phyloP scores from a whole-genome alignment of 169 alveolate genomes.

The Plasmodium coatneyi region DNA sequence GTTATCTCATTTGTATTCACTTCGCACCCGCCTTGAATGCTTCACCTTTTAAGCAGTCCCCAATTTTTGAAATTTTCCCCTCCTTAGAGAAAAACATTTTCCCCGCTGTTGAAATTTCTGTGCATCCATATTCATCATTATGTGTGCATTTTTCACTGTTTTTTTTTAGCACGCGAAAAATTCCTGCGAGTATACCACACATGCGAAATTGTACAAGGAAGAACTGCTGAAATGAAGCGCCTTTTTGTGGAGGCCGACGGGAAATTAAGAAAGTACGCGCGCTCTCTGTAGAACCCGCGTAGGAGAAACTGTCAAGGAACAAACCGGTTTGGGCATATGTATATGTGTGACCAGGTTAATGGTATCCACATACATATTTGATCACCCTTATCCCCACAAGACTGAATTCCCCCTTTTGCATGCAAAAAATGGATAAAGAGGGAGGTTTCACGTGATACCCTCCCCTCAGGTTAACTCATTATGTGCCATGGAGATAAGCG shows the following conservation, averaged over 20 bases:
- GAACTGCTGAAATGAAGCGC: constrained; percentile 24
- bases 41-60: background rate
- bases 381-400: background rate
- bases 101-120: background rate
- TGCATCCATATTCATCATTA: background rate
- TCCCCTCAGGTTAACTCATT: background rate
- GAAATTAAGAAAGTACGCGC: too few species aligned
- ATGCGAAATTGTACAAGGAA: constrained; percentile 40
- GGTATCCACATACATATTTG: background rate
- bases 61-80: background rate
- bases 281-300: background rate
- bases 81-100: background rate
- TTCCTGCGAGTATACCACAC: constrained; percentile 30
- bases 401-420: background rate
- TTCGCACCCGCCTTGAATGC: background rate
- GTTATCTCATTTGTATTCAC: background rate
- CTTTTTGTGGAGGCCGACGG: background rate
- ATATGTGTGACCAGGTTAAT: background rate
- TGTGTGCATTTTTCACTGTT: constrained; percentile 1
- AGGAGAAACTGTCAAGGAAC: background rate
- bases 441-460: background rate
- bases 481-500: background rate
- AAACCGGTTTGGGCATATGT: background rate
- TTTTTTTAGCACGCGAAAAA: constrained; percentile 41
- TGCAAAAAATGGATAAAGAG: background rate